Evolutionary conservation across 2,329 filamentous ascomycete species (phyloP).

Genomic region (Sporothrix phasma): DNA sequence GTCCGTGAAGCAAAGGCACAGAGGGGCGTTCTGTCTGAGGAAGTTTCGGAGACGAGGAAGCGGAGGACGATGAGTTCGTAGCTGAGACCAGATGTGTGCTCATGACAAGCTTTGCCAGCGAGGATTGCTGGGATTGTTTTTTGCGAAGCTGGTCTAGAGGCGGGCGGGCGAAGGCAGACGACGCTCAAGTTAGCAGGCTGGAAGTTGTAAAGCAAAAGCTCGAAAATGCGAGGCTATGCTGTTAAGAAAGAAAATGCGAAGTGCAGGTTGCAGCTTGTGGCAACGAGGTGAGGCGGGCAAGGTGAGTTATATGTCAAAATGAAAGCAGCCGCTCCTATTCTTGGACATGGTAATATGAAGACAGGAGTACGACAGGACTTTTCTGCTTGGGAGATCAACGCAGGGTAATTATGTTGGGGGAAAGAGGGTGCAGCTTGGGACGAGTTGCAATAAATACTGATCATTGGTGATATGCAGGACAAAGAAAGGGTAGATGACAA

Average conservation of each 20-base stretch:
- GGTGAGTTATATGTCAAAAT: neutral
- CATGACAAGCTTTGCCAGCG: conserved; percentile 26
- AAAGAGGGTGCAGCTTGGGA: neutral
- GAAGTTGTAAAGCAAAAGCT: neutral
- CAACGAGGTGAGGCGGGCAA: neutral
- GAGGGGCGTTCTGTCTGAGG: conserved; percentile 17
- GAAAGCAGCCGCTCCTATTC: neutral
- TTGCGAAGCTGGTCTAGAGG: conserved; percentile 12
- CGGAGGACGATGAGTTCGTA: conserved; percentile 24
- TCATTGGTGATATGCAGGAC: neutral
- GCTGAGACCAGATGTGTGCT: conserved; percentile 29
- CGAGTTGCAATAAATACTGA: neutral
- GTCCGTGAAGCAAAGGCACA: conserved; percentile 23
- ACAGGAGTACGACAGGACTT: neutral
- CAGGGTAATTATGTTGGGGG: conserved; percentile 3
- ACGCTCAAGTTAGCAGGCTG: conserved; percentile 8
- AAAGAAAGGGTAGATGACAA: neutral
- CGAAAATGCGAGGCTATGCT: neutral
- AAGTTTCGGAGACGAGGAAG: conserved; percentile 23
- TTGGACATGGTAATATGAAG: neutral
- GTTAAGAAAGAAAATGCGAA: neutral
- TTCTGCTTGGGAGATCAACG: neutral
- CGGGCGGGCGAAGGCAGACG: neutral
- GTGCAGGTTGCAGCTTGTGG: neutral
- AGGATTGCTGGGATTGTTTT: conserved; percentile 22